These are phyloP conservation scores for Amanita molliuscula DNA, from an alignment of 768 basidiomycete species.

Conservation along the genomic window DNA sequence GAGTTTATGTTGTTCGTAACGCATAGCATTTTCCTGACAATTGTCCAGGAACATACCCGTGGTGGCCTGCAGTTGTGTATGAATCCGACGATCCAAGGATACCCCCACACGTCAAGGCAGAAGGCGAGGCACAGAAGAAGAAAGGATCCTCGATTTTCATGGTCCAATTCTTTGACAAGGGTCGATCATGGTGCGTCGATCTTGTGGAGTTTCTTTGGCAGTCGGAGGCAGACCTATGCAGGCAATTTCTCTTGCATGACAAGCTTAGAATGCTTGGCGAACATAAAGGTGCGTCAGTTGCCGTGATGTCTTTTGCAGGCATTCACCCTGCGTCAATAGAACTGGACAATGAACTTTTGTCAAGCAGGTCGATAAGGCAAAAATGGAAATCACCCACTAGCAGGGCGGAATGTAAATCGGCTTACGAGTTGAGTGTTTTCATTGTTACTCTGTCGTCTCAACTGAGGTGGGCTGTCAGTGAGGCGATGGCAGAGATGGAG, in stretches of 20 bases:
- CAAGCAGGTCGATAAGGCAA: conserved; percentile 38
- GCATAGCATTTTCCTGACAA: not conserved
- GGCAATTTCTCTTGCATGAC: conserved; percentile 52
- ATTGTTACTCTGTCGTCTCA: not conserved
- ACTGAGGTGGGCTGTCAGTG: conserved; percentile 16
- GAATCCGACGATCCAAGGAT: conserved; percentile 49
- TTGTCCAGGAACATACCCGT: conserved; percentile 59
- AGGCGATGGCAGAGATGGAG: conserved; percentile 39
- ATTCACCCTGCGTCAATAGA: conserved; percentile 25
- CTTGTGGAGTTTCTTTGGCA: not conserved
- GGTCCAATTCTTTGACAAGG: conserved; percentile 73
- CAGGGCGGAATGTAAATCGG: conserved; percentile 47
- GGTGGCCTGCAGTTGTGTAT: conserved; percentile 80
- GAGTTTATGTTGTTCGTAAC: conserved; percentile 14
- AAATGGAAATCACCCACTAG: conserved; percentile 46
- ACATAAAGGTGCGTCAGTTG: conserved; percentile 40
- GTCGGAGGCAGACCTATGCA: conserved; percentile 15
- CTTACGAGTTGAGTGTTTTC: conserved; percentile 37
- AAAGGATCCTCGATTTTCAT: conserved; percentile 42
- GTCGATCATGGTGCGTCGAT: conserved; percentile 45
- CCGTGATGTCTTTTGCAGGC: not conserved
- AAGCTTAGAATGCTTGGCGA: conserved; percentile 63
- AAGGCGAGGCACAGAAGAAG: conserved; percentile 19
- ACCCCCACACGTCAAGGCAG: conserved; percentile 29
- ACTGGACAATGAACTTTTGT: conserved; percentile 55